Evolutionary conservation across 73 alveolate species (phyloP).

Genomic region (Paraurostyla sp.): DNA sequence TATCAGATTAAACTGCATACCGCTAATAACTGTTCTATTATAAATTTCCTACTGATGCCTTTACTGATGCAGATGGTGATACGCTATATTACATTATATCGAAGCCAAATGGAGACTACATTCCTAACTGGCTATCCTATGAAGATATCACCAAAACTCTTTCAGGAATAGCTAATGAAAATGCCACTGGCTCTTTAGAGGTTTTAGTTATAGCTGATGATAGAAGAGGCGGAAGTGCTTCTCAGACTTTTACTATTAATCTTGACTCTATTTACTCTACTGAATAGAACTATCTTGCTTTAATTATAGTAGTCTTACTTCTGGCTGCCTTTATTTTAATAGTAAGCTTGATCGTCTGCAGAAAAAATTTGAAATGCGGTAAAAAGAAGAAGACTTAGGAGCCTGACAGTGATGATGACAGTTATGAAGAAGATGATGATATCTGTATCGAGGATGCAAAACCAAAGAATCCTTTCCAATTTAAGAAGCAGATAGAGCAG

Average conservation of each 20-base stretch:
- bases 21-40: background rate
- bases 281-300: background rate
- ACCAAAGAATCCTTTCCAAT: constrained; percentile 44
- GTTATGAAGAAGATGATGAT: constrained; percentile 59
- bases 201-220: constrained; percentile 49
- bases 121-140: constrained; percentile 52
- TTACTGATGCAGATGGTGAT: constrained; percentile 61
- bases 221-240: constrained; percentile 51
- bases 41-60: constrained; percentile 40
- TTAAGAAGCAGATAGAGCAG: constrained; percentile 20
- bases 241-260: background rate
- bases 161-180: constrained; percentile 36
- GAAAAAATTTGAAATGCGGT: background rate
- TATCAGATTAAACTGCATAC: constrained; percentile 29
- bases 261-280: background rate
- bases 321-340: constrained; percentile 12
- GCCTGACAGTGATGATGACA: constrained; percentile 38
- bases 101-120: constrained; percentile 1
- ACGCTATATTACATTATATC: background rate
- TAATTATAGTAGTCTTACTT: constrained; percentile 1
- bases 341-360: background rate
- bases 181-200: background rate
- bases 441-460: constrained; percentile 46
- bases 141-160: constrained; percentile 19
- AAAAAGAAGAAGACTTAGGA: background rate